Evolutionary conservation across 805 yeast genomes (phyloP).

Genomic region (Ogataea methylovora): DNA sequence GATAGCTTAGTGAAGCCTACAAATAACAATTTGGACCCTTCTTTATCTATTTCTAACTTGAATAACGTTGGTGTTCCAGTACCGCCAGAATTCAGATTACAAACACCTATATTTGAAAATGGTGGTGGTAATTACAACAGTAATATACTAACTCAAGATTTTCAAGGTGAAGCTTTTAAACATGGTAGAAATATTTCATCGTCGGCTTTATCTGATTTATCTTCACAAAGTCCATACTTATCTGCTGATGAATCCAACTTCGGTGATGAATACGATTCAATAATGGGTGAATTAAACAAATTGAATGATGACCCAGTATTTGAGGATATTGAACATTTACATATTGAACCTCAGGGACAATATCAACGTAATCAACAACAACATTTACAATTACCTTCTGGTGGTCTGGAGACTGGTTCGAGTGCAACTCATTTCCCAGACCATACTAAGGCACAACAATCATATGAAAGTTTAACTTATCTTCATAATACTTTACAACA

Average conservation of each 20-base stretch:
- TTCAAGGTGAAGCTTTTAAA: conserved; percentile 10
- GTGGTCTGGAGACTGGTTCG: no score
- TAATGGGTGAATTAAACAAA: no score
- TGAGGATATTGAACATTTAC: no score
- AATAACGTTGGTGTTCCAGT: neutral
- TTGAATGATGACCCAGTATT: no score
- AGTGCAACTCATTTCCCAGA: no score
- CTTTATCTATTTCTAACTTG: neutral
- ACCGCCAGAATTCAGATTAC: neutral
- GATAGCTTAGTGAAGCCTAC: neutral
- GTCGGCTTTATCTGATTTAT: conserved; percentile 13
- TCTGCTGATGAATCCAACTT: conserved; percentile 18
- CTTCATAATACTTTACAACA: conserved; percentile 7
- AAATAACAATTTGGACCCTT: neutral
- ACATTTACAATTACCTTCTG: no score
- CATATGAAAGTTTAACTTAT: conserved; percentile 7
- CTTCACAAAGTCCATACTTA: conserved; percentile 19
- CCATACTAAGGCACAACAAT: conserved; percentile 2
- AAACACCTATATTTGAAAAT: neutral
- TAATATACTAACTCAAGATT: neutral
- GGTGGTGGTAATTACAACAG: neutral
- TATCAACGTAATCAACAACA: no score
- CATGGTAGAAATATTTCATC: conserved; percentile 8
- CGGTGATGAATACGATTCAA: conserved; percentile 14
- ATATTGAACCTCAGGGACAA: no score